A percentile compares a stretch with the other conserved stretches of the same genome.
Evolutionary conservation across 2,329 filamentous ascomycete genomes (phyloP).

Genomic region (Coniochaeta pulveracea): DNA sequence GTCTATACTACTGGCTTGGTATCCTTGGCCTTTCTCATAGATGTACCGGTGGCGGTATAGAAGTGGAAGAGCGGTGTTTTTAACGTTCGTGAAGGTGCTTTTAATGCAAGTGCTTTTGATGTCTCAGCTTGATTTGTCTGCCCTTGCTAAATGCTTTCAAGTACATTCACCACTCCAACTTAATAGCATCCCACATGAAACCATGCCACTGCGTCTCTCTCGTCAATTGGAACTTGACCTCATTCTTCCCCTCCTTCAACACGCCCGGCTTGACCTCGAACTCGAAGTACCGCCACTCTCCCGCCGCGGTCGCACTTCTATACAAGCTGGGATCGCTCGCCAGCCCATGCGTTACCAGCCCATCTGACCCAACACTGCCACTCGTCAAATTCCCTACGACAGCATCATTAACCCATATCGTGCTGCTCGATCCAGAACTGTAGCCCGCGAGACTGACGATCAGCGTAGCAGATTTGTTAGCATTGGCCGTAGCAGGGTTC

Average conservation of each 20-base stretch:
- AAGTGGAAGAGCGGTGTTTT: no score
- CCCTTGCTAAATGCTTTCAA: neutral
- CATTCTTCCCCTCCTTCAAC: conserved; percentile 13
- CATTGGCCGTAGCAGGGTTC: conserved; percentile 5
- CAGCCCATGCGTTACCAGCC: conserved; percentile 11
- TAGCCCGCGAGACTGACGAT: conserved; percentile 33
- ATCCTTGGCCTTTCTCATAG: no score
- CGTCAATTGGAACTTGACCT: conserved; percentile 15
- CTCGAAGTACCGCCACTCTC: conserved; percentile 35
- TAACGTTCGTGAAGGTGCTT: no score
- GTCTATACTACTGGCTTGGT: no score
- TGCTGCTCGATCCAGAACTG: conserved; percentile 25
- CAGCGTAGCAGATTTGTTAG: conserved; percentile 10
- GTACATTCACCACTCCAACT: conserved; percentile 14
- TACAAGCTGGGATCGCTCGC: conserved; percentile 33
- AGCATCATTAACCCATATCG: conserved; percentile 27
- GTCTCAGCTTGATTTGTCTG: no score
- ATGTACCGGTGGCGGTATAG: no score
- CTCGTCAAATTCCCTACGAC: conserved; percentile 28
- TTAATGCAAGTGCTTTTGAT: no score
- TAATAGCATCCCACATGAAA: conserved; percentile 17
- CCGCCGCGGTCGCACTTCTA: conserved; percentile 30
- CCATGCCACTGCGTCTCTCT: conserved; percentile 16
- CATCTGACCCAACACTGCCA: conserved; percentile 8
- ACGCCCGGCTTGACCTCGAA: conserved; percentile 15